Conservation (phyloP, 1,139 yeast species). For the Geotrichum europaeum region DNA sequence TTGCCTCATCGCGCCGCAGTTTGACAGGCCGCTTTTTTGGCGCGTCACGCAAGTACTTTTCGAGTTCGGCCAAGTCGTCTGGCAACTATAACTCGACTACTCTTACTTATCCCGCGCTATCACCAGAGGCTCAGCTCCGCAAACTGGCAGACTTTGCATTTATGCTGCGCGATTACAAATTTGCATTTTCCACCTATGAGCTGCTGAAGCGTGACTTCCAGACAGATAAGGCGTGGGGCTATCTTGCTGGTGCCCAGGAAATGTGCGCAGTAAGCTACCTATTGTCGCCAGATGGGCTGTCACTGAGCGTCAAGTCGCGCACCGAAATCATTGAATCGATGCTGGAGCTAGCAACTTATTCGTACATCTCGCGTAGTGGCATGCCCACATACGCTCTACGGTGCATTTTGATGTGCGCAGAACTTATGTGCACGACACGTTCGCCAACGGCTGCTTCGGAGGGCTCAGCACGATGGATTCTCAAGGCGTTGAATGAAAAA, state of each 20-base stretch:
- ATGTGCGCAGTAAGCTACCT: slow-evolving; percentile 73
- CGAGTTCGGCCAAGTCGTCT: slow-evolving; percentile 27
- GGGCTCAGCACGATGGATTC: slow-evolving; percentile 35
- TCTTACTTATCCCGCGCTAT: slow-evolving; percentile 51
- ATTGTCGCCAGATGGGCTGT: slow-evolving; percentile 40
- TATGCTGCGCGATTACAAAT: slow-evolving; percentile 80
- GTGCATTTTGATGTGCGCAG: slow-evolving; percentile 37
- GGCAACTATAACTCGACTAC: slow-evolving; percentile 40
- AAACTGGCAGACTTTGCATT: slow-evolving; percentile 90
- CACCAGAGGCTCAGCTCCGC: slow-evolving; percentile 71
- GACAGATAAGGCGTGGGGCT: slow-evolving; percentile 75
- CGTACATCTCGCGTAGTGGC: slow-evolving; percentile 56
- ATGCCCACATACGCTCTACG: slow-evolving; percentile 58
- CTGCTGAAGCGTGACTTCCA: slow-evolving; percentile 71
- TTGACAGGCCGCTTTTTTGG: slow-evolving; percentile 69
- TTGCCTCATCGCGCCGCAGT: slow-evolving; percentile 62
- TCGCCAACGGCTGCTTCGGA: slow-evolving; percentile 33
- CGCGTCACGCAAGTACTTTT: slow-evolving; percentile 55
- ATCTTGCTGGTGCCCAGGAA: slow-evolving; percentile 81
- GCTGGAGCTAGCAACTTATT: slow-evolving; percentile 60
- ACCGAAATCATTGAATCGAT: slow-evolving; percentile 59
- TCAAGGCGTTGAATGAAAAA: slow-evolving; percentile 34
- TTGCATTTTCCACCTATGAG: slow-evolving; percentile 81
- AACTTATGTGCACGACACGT: slow-evolving; percentile 31
- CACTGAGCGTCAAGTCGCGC: slow-evolving; percentile 54